A percentile compares a stretch with the other conserved stretches of the same genome.
Evolutionary conservation across 768 basidiomycete species (phyloP).

Genomic region (Pseudohyphozyma bogoriensis): DNA sequence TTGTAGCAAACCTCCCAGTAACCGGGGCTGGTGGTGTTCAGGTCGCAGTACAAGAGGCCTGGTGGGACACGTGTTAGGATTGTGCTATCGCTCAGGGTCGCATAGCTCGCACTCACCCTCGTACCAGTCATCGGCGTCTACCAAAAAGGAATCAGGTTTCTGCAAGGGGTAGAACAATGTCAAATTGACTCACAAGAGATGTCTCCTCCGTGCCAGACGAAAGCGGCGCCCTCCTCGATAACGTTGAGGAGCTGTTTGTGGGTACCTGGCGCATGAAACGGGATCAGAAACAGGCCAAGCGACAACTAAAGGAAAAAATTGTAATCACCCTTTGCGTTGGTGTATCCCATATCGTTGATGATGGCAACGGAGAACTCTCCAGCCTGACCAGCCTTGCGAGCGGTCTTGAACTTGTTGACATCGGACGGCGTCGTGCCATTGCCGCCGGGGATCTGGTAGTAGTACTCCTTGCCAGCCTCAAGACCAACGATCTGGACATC

Average conservation of each 20-base stretch:
- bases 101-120: no score
- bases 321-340: constrained; percentile 27
- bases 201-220: constrained; percentile 30
- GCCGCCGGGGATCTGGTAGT: constrained; percentile 29
- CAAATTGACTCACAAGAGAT: neutral
- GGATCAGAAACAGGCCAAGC: no score
- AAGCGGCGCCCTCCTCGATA: constrained; percentile 25
- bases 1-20: no score
- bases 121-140: no score
- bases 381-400: constrained; percentile 11
- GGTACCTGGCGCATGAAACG: no score
- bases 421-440: constrained; percentile 27
- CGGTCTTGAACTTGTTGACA: constrained; percentile 27
- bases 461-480: constrained; percentile 24
- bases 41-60: no score
- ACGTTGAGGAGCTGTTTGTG: constrained; percentile 19
- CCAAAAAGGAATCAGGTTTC: no score
- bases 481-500: constrained; percentile 17
- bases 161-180: no score
- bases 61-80: no score
- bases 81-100: no score
- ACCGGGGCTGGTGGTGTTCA: no score
- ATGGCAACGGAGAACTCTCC: constrained; percentile 24
- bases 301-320: no score
- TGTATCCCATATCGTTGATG: constrained; percentile 33